Percentiles rank a stretch among this genome's conserved stretches.
These are phyloP conservation scores for Phaffia tasmanica DNA, from an alignment of 768 basidiomycete species.

Conservation along the genomic window DNA sequence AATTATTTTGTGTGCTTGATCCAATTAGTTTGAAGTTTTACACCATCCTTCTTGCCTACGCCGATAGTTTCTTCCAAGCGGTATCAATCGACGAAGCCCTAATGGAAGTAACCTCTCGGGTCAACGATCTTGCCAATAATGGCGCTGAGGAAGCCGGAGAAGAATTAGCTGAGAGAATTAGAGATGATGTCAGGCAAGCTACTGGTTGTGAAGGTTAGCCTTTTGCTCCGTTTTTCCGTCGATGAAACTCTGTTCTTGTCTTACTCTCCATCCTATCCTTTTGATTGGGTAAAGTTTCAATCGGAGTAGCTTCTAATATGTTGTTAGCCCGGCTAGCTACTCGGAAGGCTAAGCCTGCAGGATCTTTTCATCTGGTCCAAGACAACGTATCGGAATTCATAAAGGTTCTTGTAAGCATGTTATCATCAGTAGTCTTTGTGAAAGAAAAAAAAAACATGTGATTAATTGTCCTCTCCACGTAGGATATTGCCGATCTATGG, in stretches of 20 bases:
- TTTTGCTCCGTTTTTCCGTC: conserved; percentile 19
- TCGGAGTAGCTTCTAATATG: conserved; percentile 85
- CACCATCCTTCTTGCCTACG: conserved; percentile 76
- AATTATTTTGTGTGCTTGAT: conserved; percentile 38
- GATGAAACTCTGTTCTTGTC: too few species aligned
- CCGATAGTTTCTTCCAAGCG: conserved; percentile 74
- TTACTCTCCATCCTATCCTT: too few species aligned
- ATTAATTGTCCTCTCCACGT: conserved; percentile 48
- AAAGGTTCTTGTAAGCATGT: conserved; percentile 28
- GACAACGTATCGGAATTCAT: conserved; percentile 34
- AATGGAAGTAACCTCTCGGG: conserved; percentile 62
- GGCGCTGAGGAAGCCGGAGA: conserved; percentile 37
- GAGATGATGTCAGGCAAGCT: conserved; percentile 59
- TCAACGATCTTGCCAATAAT: conserved; percentile 13
- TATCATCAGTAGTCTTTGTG: conserved; percentile 1
- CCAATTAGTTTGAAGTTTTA: conserved; percentile 84
- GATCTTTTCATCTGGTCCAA: conserved; percentile 60
- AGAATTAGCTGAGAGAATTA: conserved; percentile 68
- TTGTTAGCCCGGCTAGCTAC: conserved; percentile 87
- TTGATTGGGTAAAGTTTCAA: conserved; percentile 52
- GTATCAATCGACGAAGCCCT: conserved; percentile 95
- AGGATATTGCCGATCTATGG: conserved; percentile 69
- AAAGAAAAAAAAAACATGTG: conserved; percentile 33
- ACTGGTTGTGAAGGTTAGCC: conserved; percentile 72
- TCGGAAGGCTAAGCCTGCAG: conserved; percentile 79